Percentiles rank a stretch among this genome's conserved stretches.
These are phyloP conservation scores for Erythrophleum ivorense DNA, from an alignment of 331 rosid species.

Conservation along the genomic window DNA sequence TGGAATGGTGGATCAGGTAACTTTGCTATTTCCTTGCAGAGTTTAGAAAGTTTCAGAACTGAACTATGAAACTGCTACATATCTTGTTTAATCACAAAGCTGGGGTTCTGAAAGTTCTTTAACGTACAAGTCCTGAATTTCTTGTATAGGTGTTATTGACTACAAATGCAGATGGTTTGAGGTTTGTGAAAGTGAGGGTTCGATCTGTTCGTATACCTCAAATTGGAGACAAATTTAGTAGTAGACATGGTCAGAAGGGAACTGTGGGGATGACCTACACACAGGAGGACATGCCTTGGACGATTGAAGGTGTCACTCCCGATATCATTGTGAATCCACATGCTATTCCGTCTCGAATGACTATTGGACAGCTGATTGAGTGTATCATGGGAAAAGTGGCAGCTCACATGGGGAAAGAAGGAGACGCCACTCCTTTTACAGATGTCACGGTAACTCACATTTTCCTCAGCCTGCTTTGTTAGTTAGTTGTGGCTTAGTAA, in stretches of 20 bases:
- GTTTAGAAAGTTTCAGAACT: too few species aligned
- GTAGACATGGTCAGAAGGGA: slow-evolving; percentile 99
- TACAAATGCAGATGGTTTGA: slow-evolving; percentile 97
- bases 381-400: slow-evolving; percentile 99
- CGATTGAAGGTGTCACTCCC: slow-evolving; percentile 96
- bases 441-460: slow-evolving; percentile 65
- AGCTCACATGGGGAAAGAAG: slow-evolving; percentile 99
- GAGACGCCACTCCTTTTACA: slow-evolving; percentile 79
- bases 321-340: slow-evolving; percentile 98
- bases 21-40: slow-evolving; percentile 35
- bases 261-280: slow-evolving; percentile 97
- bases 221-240: slow-evolving; percentile 96
- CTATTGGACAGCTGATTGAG: slow-evolving; percentile 98
- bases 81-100: too few species aligned
- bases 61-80: too few species aligned
- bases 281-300: slow-evolving; percentile 99
- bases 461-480: too few species aligned
- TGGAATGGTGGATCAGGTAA: slow-evolving; percentile 97
- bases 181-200: slow-evolving; percentile 96
- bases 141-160: slow-evolving; percentile 84
- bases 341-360: slow-evolving; percentile 99
- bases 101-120: too few species aligned
- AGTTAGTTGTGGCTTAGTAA: too few species aligned
- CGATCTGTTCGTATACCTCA: slow-evolving; percentile 97
- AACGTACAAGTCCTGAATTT: too few species aligned